Evolutionary conservation across 768 basidiomycete genomes (phyloP), one percentile per base, ranked within the genome.

Genomic region (Neoboletus subvelutipes): DNA sequence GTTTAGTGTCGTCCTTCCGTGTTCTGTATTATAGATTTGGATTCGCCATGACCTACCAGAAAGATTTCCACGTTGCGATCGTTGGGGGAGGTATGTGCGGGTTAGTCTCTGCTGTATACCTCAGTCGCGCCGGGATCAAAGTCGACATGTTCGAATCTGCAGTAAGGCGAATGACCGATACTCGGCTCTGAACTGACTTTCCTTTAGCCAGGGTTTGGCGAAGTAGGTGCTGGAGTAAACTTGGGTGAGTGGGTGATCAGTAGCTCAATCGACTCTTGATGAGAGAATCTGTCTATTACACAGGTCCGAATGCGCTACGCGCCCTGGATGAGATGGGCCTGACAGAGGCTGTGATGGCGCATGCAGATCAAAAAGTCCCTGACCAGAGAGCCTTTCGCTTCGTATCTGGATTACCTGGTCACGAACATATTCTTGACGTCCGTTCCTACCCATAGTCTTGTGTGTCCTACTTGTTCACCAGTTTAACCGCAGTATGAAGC

Each of bases 11-110:
- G 5, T 45, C 26, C 45, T 42, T 49, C 5, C 50, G 26, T 40
- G 17, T 29, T 29, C 45, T 26, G 31, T 24, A 31, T 31, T 39
- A 40, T 41, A 42, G 22, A 54, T 55, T 40, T 33, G 41, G 33
- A 12, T 39, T 37, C 17, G 4, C 22, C 22, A 49, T 57, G 55
- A 9, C 40, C 8, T 45, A 31, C 48, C 50, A 52, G 26, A 79
- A 79, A 57, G 75, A 77, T 62, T 78, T 83, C 58, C 70, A 71
- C 29, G 73, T 84, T 29, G 82, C 81, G 1, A 77, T 85, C 33
- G 73, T 84, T 3, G 83, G 83, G 24, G 82, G 82, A 22, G 83
- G 84, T 12, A 77, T 84, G 67, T 79, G 77, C 54, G 82, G 83
- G 9, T 66, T 85, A 15, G 73, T 78, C 2, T 78, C 77, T 58